phyloP scores from a whole-genome alignment of 2,329 filamentous ascomycete genomes.

The Claviceps sp. region DNA sequence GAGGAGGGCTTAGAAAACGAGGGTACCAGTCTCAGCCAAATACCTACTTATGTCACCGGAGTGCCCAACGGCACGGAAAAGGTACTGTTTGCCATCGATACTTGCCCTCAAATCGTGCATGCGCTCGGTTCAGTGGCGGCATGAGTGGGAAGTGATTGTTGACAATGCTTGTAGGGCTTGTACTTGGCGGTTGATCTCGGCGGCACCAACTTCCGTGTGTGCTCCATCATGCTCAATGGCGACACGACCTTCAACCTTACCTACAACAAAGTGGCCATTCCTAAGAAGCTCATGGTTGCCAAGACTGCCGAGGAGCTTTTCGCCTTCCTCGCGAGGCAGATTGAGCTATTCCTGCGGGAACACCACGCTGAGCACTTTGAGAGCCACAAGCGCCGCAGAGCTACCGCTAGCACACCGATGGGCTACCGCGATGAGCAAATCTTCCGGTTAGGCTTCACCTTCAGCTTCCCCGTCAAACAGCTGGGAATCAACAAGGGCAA shows the following conservation, averaged over 20 bases:
- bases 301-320: conserved; percentile 81
- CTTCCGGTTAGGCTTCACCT: conserved; percentile 95
- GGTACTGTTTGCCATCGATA: conserved; percentile 24
- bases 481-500: conserved; percentile 89
- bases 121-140: background rate
- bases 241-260: conserved; percentile 91
- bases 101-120: too few relatives aligned
- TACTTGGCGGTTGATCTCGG: conserved; percentile 97
- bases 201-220: conserved; percentile 96
- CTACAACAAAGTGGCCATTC: conserved; percentile 85
- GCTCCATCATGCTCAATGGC: conserved; percentile 84
- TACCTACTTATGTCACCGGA: conserved; percentile 90
- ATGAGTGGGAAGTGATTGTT: background rate
- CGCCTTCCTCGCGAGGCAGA: conserved; percentile 81
- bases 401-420: conserved; percentile 43
- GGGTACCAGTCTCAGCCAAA: conserved; percentile 78
- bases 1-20: conserved; percentile 71
- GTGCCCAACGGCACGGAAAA: conserved; percentile 97
- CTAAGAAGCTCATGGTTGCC: conserved; percentile 78
- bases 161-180: conserved; percentile 47
- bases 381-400: conserved; percentile 50
- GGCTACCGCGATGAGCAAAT: conserved; percentile 59
- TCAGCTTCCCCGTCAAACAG: conserved; percentile 93
- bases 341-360: conserved; percentile 72
- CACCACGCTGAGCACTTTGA: conserved; percentile 85